Conservation (phyloP, 345 rosid species). For the Sonneratia caseolaris region DNA sequence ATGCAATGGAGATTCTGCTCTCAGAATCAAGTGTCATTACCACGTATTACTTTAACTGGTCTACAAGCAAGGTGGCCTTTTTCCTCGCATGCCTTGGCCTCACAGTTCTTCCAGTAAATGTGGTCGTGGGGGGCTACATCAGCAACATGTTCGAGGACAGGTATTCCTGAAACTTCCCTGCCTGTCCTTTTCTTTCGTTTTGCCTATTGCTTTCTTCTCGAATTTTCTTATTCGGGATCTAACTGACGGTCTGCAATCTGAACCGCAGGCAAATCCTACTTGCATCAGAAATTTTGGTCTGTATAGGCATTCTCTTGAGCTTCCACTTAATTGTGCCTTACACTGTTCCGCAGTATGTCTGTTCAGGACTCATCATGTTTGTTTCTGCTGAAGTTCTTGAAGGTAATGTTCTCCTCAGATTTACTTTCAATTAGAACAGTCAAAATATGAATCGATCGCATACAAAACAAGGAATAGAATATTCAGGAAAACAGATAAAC, state of each 20-base stretch:
- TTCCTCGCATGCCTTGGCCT: conserved; percentile 94
- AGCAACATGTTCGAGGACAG: conserved; percentile 99
- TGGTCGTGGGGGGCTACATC: conserved; percentile 83
- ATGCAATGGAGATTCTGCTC: conserved; percentile 82
- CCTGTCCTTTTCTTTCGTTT: neutral
- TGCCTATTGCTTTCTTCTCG: neutral
- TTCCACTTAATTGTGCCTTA: conserved; percentile 64
- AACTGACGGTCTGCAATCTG: neutral
- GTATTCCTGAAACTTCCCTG: conserved; percentile 22
- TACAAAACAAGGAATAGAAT: too few species aligned
- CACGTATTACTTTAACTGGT: conserved; percentile 83
- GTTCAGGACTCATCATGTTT: conserved; percentile 87
- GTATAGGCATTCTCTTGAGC: conserved; percentile 67
- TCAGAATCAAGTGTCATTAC: conserved; percentile 95
- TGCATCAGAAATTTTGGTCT: conserved; percentile 84
- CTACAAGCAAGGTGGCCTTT: conserved; percentile 70
- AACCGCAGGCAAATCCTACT: conserved; percentile 79
- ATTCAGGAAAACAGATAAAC: too few species aligned
- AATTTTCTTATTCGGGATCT: neutral
- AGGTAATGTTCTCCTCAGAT: conserved; percentile 34
- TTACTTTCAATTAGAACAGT: neutral
- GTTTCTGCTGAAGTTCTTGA: conserved; percentile 98
- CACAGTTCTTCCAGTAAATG: conserved; percentile 88
- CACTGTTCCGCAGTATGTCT: conserved; percentile 75
- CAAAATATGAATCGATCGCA: too few species aligned